Evolutionary conservation across 129 eudicot species (phyloP).

Genomic region (Artemisia tridentata): DNA sequence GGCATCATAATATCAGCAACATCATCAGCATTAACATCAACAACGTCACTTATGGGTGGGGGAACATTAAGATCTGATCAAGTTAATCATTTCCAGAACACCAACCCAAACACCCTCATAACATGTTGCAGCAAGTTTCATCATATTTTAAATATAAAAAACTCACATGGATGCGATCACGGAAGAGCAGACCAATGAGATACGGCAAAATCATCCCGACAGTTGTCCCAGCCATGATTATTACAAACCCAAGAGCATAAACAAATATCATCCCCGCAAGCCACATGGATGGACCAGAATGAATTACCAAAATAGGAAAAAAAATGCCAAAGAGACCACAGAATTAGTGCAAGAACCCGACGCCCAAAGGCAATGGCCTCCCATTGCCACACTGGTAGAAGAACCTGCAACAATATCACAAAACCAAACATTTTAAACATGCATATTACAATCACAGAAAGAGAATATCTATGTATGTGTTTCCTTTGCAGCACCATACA

Average conservation of each 20-base stretch:
- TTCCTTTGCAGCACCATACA: too few species aligned
- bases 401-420: slow-evolving; percentile 55
- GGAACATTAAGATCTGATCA: too few species aligned
- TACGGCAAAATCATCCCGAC: slow-evolving; percentile 84
- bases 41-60: too few species aligned
- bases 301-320: slow-evolving; percentile 82
- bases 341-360: slow-evolving; percentile 78
- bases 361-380: slow-evolving; percentile 96
- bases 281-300: slow-evolving; percentile 98
- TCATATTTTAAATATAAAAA: not conserved
- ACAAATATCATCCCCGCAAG: slow-evolving; percentile 97
- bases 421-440: not conserved
- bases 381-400: slow-evolving; percentile 77
- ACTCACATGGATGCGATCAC: slow-evolving; percentile 88
- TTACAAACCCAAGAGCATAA: slow-evolving; percentile 85
- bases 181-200: slow-evolving; percentile 75
- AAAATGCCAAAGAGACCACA: slow-evolving; percentile 75
- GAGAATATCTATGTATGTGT: not conserved
- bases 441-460: not conserved
- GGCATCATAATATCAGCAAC: too few species aligned
- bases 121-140: not conserved
- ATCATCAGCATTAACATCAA: too few species aligned
- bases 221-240: slow-evolving; percentile 93
- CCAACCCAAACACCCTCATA: not conserved
- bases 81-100: too few species aligned